Conservation (phyloP, 495 filamentous ascomycete genomes). For the Neurospora tetraspora region DNA sequence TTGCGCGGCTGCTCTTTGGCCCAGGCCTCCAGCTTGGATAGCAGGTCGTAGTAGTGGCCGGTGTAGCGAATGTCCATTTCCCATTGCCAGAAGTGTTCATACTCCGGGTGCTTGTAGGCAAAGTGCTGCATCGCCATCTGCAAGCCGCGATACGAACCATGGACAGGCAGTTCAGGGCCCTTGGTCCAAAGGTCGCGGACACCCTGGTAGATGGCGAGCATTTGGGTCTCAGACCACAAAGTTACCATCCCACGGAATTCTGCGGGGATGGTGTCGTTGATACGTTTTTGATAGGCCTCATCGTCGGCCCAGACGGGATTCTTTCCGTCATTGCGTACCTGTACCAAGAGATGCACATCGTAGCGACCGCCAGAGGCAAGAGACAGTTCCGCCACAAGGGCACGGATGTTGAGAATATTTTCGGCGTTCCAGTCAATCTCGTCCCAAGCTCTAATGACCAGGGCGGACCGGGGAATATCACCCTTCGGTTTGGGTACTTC, state of each 20-base stretch:
- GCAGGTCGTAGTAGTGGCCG: conserved; percentile 90
- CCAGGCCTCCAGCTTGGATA: conserved; percentile 65
- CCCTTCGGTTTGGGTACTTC: conserved; percentile 11
- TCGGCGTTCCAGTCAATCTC: conserved; percentile 58
- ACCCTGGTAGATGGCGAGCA: conserved; percentile 77
- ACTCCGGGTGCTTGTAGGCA: conserved; percentile 80
- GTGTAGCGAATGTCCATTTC: conserved; percentile 96
- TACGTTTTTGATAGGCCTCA: conserved; percentile 43
- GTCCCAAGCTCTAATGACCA: conserved; percentile 69
- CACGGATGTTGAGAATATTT: conserved; percentile 59
- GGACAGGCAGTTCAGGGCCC: conserved; percentile 57
- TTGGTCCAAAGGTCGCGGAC: conserved; percentile 63
- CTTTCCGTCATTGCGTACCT: conserved; percentile 56
- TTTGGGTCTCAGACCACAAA: conserved; percentile 87
- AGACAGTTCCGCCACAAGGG: conserved; percentile 66
- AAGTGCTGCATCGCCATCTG: conserved; percentile 95
- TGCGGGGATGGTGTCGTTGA: conserved; percentile 62
- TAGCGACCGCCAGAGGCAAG: conserved; percentile 72
- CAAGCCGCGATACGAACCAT: conserved; percentile 83
- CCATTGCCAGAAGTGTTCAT: conserved; percentile 97
- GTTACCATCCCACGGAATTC: conserved; percentile 86
- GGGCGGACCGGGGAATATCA: conserved; percentile 48
- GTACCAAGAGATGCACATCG: conserved; percentile 68
- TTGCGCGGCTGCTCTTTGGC: conserved; percentile 77
- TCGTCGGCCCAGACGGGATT: conserved; percentile 55